Conservation (phyloP, 495 filamentous ascomycete genomes). For the Penicillium desertorum region DNA sequence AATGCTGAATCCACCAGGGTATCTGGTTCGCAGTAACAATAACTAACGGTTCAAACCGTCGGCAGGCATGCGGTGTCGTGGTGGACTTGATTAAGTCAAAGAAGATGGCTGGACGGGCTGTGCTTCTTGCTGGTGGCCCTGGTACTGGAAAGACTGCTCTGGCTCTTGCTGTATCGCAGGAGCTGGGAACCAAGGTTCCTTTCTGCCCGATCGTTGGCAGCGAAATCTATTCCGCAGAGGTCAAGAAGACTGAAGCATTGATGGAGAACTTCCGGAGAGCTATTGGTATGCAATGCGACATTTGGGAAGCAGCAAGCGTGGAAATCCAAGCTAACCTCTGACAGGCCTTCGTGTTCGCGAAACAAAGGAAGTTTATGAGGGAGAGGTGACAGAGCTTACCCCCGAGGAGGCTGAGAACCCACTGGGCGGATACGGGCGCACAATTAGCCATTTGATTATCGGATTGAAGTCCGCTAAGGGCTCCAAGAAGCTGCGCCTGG, state of each 20-base stretch:
- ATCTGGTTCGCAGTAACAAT: not conserved
- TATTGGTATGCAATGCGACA: slow-evolving; percentile 60
- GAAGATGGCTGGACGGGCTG: slow-evolving; percentile 95
- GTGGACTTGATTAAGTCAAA: slow-evolving; percentile 91
- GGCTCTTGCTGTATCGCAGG: slow-evolving; percentile 89
- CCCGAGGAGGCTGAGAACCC: slow-evolving; percentile 98
- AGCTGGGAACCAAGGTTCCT: slow-evolving; percentile 94
- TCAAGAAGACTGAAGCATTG: slow-evolving; percentile 97
- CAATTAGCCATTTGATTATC: slow-evolving; percentile 86
- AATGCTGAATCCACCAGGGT: slow-evolving; percentile 6
- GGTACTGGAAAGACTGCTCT: slow-evolving; percentile 97
- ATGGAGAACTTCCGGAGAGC: slow-evolving; percentile 98
- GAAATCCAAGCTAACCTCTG: slow-evolving; percentile 19
- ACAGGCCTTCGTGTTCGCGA: slow-evolving; percentile 84
- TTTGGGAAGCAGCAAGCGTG: not conserved
- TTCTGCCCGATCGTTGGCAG: slow-evolving; percentile 97
- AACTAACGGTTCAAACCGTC: slow-evolving; percentile 17
- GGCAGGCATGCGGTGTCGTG: slow-evolving; percentile 84
- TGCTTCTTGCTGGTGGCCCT: slow-evolving; percentile 86
- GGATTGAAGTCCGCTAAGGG: slow-evolving; percentile 87
- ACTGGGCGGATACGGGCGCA: slow-evolving; percentile 91
- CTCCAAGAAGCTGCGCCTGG: slow-evolving; percentile 93
- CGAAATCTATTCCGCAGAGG: slow-evolving; percentile 94
- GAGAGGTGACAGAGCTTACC: slow-evolving; percentile 92
- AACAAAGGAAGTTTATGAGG: slow-evolving; percentile 97